These are phyloP conservation scores for Colletotrichum gloeosporioides DNA, from an alignment of 2,329 filamentous ascomycete genomes.

Conservation along the genomic window DNA sequence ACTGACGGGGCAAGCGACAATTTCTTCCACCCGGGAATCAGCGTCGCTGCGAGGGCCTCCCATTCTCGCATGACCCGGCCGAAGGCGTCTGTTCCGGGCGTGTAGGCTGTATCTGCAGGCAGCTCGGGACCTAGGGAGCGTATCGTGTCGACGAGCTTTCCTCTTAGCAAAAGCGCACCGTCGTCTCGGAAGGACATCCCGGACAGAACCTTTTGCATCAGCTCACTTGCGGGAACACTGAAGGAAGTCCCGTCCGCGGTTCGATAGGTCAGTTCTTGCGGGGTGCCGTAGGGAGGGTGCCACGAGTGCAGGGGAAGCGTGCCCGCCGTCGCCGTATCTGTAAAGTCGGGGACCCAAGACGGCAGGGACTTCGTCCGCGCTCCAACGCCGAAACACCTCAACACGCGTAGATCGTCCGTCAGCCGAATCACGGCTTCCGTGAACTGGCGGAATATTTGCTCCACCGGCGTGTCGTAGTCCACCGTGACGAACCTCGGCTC, in stretches of 20 bases:
- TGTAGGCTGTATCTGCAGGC: background rate
- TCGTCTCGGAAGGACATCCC: background rate
- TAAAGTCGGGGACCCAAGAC: background rate
- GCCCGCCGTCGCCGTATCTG: background rate
- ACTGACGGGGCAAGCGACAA: accelerated
- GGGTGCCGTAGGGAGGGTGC: background rate
- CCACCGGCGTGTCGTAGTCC: background rate
- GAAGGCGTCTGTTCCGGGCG: background rate
- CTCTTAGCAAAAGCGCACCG: background rate
- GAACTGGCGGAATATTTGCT: background rate
- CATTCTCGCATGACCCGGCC: background rate
- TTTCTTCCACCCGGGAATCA: background rate
- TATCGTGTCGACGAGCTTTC: background rate
- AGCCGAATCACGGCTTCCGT: background rate
- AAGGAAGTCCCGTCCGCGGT: background rate
- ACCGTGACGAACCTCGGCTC: background rate
- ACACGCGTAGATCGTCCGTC: background rate
- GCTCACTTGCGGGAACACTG: background rate
- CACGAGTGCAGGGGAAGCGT: background rate
- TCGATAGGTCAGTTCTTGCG: background rate
- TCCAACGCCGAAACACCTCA: background rate
- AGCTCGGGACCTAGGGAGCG: background rate
- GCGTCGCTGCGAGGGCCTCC: background rate
- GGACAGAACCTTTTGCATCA: background rate
- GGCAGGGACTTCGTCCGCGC: background rate